These are phyloP conservation scores for Moniliella sp. DNA, from an alignment of 1,284 basidiomycete species.

Conservation along the genomic window DNA sequence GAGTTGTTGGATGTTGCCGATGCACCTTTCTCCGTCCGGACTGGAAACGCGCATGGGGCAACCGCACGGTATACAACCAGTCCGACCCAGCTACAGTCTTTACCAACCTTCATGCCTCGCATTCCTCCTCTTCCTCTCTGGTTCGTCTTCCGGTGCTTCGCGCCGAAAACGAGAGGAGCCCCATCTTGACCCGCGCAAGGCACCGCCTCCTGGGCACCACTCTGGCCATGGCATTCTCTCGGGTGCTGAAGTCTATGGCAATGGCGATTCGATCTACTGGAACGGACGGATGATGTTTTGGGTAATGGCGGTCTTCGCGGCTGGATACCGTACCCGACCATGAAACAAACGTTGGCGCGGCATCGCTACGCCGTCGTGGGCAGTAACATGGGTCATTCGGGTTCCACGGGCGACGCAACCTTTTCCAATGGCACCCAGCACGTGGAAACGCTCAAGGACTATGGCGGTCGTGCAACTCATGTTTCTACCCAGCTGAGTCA, in stretches of 20 bases:
- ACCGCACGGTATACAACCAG: neutral
- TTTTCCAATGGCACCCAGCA: slow-evolving; percentile 7
- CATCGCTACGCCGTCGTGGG: slow-evolving; percentile 7
- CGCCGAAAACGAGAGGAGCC: too few relatives aligned
- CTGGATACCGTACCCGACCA: slow-evolving; percentile 3
- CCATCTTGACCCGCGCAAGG: too few relatives aligned
- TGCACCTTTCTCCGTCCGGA: too few relatives aligned
- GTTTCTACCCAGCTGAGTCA: slow-evolving; percentile 3
- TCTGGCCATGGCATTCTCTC: too few relatives aligned
- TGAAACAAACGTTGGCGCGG: slow-evolving; percentile 4
- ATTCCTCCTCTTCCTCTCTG: too few relatives aligned
- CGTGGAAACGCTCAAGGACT: slow-evolving; percentile 4
- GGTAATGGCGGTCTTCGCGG: too few relatives aligned
- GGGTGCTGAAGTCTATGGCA: slow-evolving; percentile 3
- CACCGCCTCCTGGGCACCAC: too few relatives aligned
- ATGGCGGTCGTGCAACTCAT: slow-evolving; percentile 2
- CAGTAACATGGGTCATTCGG: slow-evolving; percentile 4
- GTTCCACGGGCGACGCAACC: slow-evolving; percentile 1
- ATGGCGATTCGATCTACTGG: neutral
- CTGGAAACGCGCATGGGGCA: neutral
- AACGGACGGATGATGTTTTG: too few relatives aligned
- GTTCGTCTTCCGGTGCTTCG: slow-evolving; percentile 2
- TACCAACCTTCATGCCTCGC: too few relatives aligned
- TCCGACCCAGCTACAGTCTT: too few relatives aligned
- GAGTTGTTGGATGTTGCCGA: too few relatives aligned